Evolutionary conservation across 805 yeast genomes (phyloP).

Genomic region (Metschnikowia lunata): DNA sequence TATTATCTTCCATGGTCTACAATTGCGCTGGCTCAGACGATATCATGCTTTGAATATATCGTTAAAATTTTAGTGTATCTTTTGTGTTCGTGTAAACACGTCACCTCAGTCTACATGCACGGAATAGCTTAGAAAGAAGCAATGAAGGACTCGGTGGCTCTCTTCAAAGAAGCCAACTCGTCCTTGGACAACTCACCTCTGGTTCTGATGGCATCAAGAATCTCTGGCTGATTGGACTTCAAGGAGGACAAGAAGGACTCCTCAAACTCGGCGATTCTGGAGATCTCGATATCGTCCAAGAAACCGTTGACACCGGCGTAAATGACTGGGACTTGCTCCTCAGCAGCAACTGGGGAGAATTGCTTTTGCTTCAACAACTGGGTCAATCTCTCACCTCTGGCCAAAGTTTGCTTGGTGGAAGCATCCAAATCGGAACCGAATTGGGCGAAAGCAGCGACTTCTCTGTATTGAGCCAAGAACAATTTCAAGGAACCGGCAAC

Average conservation of each 20-base stretch:
- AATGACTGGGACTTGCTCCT: constrained; percentile 97
- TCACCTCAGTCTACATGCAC: constrained; percentile 17
- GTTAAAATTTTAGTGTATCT: constrained; percentile 18
- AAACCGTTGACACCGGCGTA: constrained; percentile 99
- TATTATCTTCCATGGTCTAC: too few relatives aligned
- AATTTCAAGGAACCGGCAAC: constrained; percentile 99
- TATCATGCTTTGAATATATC: constrained; percentile 14
- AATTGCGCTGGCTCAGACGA: background rate
- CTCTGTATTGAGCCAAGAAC: constrained; percentile 99
- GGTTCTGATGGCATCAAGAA: constrained; percentile 78
- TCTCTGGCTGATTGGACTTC: constrained; percentile 81
- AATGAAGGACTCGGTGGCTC: constrained; percentile 88
- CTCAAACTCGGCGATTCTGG: constrained; percentile 89
- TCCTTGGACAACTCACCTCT: constrained; percentile 91
- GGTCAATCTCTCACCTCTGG: constrained; percentile 99
- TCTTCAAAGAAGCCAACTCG: constrained; percentile 77
- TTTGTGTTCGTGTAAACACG: constrained; percentile 13
- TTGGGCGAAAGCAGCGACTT: constrained; percentile 99
- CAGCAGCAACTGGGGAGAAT: constrained; percentile 94
- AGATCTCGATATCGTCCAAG: constrained; percentile 83
- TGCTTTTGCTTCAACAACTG: constrained; percentile 98
- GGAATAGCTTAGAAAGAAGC: constrained; percentile 62
- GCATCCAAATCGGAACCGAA: constrained; percentile 99
- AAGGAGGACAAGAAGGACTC: constrained; percentile 86
- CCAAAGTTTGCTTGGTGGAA: constrained; percentile 97